Base-by-base conservation (phyloP, 2,329 filamentous ascomycete genomes). In the Neopestalotiopsis clavispora region DNA sequence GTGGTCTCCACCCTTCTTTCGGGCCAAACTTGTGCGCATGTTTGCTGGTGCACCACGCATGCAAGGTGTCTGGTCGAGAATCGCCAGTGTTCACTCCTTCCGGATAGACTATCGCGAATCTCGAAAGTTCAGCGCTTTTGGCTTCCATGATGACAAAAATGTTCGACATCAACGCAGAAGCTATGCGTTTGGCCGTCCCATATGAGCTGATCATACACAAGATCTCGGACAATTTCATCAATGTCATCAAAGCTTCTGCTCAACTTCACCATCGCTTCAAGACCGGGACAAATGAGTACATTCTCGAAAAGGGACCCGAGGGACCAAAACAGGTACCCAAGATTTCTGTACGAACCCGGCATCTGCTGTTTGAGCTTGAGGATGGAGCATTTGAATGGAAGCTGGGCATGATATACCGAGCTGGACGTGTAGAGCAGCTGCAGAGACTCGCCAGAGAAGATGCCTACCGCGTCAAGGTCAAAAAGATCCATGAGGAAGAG, bases 321-420 rank as follows among this genome's bases (percentile, higher is more conserved):
- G 91, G 87, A 0, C 94, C 97, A 0, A 98, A 97, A 78, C 85
- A 89, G 60, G 90, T 99, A 0, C 96, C 96, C 1, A 95, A 93
- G 76, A 84, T 99, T 28, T 95, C 94, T 0, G 73, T 99, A 10
- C 90, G 94, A 65, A 92, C 92, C 67, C 92, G 93, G 74, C 93
- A 92, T 4, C 85, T 99, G 30, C 82, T 97, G 2, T 95, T 99
- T 69, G 95, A 98, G 76, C 85, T 99, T 45, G 96, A 99, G 80
- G 96, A 99, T 78, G 95, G 96, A 64, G 92, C 94, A 0, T 99
- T 99, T 75, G 96, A 99, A 79, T 99, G 95, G 93, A 98, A 98
- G 78, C 84, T 99, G 10, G 94, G 95, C 17, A 91, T 94, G 76
- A 99, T 99, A 65, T 99, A 98, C 79, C 91, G 95, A 40, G 90